Evolutionary conservation across 148 eudicot species (phyloP).

Genomic region (Euryodendron excelsum): DNA sequence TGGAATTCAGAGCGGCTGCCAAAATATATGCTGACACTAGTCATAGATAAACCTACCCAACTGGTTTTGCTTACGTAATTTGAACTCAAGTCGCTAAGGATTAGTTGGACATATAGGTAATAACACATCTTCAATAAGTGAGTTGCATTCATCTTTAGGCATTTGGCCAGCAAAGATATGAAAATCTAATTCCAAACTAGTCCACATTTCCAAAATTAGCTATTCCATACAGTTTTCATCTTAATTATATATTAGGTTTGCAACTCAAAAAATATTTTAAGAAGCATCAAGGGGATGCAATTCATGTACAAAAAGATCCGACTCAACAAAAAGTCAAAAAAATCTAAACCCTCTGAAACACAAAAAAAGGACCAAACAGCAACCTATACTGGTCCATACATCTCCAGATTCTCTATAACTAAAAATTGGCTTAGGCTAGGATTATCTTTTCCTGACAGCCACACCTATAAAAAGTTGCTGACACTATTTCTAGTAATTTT

Average conservation of each 20-base stretch:
- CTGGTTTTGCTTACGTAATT: not conserved
- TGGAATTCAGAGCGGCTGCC: not conserved
- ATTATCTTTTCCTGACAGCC: too few species aligned
- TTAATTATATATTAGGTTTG: not conserved
- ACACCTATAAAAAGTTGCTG: not conserved
- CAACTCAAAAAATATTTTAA: not conserved
- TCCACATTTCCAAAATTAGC: too few species aligned
- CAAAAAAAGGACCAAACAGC: too few species aligned
- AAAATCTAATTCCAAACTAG: not conserved
- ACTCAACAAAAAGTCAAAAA: too few species aligned
- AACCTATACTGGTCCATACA: too few species aligned
- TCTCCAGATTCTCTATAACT: too few species aligned
- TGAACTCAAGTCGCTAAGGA: not conserved
- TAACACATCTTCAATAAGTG: not conserved
- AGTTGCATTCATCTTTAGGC: not conserved
- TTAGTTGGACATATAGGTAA: not conserved
- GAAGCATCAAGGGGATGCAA: too few species aligned
- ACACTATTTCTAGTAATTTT: not conserved
- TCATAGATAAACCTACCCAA: too few species aligned
- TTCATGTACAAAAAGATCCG: too few species aligned
- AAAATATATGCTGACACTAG: not conserved
- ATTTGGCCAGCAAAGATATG: not conserved
- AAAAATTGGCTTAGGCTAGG: too few species aligned
- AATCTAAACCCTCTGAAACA: too few species aligned
- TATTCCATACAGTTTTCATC: too few species aligned